These are phyloP conservation scores for Sporormia fimetaria DNA, from an alignment of 495 filamentous ascomycete genomes.

Conservation along the genomic window DNA sequence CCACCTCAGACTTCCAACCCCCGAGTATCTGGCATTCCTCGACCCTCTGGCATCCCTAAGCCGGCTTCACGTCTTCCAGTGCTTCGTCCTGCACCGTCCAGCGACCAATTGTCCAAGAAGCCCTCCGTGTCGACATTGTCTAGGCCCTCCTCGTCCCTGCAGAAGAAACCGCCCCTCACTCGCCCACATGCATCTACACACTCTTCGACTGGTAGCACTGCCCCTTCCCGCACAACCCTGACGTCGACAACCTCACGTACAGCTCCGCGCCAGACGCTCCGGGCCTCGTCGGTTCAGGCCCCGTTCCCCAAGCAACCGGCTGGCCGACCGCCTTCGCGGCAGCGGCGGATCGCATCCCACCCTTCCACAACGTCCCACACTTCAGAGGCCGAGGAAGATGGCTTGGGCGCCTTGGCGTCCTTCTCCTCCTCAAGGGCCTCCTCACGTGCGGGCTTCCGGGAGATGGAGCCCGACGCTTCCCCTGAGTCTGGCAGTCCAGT, in stretches of 20 bases:
- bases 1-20: too few relatives aligned
- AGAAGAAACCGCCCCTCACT: conserved; percentile 19
- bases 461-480: conserved; percentile 19
- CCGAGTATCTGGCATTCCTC: too few relatives aligned
- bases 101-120: conserved; percentile 20
- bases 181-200: conserved; percentile 10
- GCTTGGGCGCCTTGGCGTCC: conserved; percentile 24
- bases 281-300: conserved; percentile 6
- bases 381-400: conserved; percentile 15
- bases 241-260: conserved; percentile 7
- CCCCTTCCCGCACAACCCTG: conserved; percentile 9
- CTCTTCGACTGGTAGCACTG: conserved; percentile 5
- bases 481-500: conserved; percentile 12
- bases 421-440: conserved; percentile 16
- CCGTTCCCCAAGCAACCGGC: conserved; percentile 23
- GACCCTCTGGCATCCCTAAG: conserved; percentile 30
- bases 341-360: conserved; percentile 5
- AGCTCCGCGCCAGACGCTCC: conserved; percentile 1
- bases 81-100: conserved; percentile 10
- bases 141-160: conserved; percentile 6
- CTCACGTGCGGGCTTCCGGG: conserved; percentile 20
- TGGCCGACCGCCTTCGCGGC: conserved; percentile 23
- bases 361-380: neutral
- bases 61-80: conserved; percentile 28
- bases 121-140: conserved; percentile 16